A percentile compares a stretch with the other conserved stretches of the same genome.
phyloP scores from a whole-genome alignment of 108 stramenopile genomes.

The Heterococcus sp. region DNA sequence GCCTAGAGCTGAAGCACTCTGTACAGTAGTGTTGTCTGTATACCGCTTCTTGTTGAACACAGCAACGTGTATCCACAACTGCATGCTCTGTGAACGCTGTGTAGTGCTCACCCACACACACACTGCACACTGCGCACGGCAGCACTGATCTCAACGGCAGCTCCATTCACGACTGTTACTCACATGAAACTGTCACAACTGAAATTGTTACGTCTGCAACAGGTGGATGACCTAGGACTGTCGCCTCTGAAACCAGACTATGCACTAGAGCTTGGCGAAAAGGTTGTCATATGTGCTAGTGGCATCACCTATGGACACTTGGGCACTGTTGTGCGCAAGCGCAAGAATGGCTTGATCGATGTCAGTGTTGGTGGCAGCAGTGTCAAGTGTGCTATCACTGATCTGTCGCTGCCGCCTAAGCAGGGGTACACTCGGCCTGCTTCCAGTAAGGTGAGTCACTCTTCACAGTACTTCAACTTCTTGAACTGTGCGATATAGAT shows the following conservation, averaged over 20 bases:
- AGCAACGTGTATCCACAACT: no score
- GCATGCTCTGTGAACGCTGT: no score
- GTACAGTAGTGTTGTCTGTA: no score
- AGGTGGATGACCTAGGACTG: slow-evolving; percentile 22
- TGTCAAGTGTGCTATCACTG: not conserved
- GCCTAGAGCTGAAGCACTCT: no score
- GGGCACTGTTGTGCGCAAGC: slow-evolving; percentile 12
- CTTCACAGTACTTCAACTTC: not conserved
- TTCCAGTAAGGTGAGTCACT: not conserved
- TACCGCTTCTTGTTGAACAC: no score
- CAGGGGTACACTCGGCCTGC: not conserved
- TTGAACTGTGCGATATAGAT: no score
- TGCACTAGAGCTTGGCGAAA: slow-evolving; percentile 6
- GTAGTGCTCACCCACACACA: no score
- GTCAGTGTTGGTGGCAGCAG: not conserved
- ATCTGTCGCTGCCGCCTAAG: not conserved
- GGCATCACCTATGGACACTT: slow-evolving; percentile 2
- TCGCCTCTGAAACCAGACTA: slow-evolving; percentile 20
- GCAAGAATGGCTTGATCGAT: not conserved
- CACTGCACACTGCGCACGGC: no score
- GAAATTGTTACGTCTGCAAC: no score
- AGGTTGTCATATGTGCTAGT: slow-evolving; percentile 17
- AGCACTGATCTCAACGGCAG: no score
- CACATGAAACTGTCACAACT: no score
- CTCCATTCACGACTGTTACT: no score